Conservation (phyloP, 305 asterid genomes). For the Coffea humblotiana region DNA sequence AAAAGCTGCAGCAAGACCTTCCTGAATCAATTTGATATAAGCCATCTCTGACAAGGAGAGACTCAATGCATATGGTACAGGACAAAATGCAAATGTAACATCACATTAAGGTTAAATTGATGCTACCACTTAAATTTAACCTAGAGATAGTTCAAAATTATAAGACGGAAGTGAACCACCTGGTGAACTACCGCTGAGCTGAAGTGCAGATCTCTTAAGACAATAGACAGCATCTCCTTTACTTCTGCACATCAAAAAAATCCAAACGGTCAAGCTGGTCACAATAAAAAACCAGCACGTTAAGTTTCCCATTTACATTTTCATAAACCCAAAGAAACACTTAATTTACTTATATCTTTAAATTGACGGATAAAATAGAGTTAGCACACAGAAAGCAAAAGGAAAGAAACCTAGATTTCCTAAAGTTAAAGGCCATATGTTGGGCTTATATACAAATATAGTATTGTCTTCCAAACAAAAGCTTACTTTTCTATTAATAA, state of each 20-base stretch:
- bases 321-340: no score
- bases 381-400: not conserved
- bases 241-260: conserved; percentile 62
- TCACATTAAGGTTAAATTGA: not conserved
- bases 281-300: not conserved
- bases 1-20: conserved; percentile 96
- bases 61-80: not conserved
- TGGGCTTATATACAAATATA: not conserved
- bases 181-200: conserved; percentile 92
- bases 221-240: conserved; percentile 76
- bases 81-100: not conserved
- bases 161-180: conserved; percentile 37
- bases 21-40: conserved; percentile 42
- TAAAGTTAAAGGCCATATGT: not conserved
- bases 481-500: not conserved
- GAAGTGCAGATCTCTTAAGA: conserved; percentile 79
- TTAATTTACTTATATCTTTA: no score
- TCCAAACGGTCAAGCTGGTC: not conserved
- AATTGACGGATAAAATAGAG: not conserved
- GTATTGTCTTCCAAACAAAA: no score
- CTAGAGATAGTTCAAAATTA: not conserved
- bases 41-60: not conserved
- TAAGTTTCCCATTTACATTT: not conserved
- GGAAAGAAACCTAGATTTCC: not conserved
- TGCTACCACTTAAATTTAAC: not conserved